Percentiles rank a stretch among this genome's conserved stretches.
Conservation (phyloP, 2,329 filamentous ascomycete species). For the Metarhizium rileyi region DNA sequence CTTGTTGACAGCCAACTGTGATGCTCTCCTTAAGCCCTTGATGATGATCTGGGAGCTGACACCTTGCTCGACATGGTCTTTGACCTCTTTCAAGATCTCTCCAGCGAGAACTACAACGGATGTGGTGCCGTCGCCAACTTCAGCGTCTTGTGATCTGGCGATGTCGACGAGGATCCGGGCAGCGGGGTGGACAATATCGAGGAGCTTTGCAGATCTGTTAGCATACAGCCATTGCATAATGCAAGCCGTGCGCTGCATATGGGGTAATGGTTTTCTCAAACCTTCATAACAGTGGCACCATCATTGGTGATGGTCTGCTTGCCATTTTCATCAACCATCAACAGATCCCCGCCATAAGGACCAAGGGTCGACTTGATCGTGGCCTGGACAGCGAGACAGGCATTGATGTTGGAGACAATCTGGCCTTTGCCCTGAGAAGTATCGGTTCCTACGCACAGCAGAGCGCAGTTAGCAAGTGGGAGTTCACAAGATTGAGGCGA, state of each 20-base stretch:
- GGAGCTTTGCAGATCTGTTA: conserved; percentile 47
- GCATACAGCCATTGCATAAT: neutral
- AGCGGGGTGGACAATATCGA: conserved; percentile 96
- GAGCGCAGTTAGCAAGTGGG: neutral
- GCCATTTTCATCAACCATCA: conserved; percentile 94
- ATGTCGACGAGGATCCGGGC: conserved; percentile 97
- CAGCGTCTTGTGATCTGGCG: conserved; percentile 95
- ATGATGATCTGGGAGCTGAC: conserved; percentile 97
- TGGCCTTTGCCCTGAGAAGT: conserved; percentile 95
- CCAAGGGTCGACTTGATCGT: conserved; percentile 95
- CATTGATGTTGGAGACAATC: conserved; percentile 96
- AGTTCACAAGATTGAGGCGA: conserved; percentile 9
- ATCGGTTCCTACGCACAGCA: conserved; percentile 64
- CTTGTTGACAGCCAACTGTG: conserved; percentile 91
- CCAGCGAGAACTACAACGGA: conserved; percentile 96
- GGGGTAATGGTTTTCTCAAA: conserved; percentile 27
- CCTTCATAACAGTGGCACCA: conserved; percentile 98
- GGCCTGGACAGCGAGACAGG: conserved; percentile 87
- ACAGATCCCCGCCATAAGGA: conserved; percentile 90
- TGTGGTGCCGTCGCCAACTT: conserved; percentile 96
- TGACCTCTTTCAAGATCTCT: conserved; percentile 93
- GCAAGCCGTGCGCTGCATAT: neutral
- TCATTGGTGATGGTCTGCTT: conserved; percentile 98
- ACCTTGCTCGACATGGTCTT: conserved; percentile 91
- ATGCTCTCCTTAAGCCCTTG: conserved; percentile 85